Evolutionary conservation across 345 rosid species (phyloP).

Genomic region (Murraya paniculata): DNA sequence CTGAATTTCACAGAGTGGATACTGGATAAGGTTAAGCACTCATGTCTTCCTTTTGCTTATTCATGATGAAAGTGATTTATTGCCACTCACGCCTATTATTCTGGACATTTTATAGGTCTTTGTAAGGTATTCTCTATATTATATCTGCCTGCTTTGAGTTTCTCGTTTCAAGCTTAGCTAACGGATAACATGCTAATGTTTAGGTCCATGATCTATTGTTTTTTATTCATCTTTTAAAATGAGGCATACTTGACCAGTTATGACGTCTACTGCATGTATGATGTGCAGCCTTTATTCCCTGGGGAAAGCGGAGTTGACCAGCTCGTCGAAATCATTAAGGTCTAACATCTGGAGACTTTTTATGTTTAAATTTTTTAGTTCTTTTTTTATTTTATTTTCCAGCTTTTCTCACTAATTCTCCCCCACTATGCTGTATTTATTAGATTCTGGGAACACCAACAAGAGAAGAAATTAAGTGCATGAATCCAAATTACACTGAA

Average conservation of each 20-base stretch:
- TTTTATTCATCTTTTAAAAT: neutral
- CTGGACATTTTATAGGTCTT: neutral
- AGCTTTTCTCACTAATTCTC: neutral
- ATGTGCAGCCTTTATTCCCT: constrained; percentile 85
- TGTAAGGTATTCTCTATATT: neutral
- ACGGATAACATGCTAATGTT: neutral
- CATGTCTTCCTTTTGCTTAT: neutral
- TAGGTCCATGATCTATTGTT: neutral
- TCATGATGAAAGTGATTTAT: neutral
- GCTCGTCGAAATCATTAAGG: constrained; percentile 98
- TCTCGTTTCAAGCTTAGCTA: neutral
- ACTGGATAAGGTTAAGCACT: neutral
- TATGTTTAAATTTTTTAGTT: neutral
- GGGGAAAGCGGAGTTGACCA: constrained; percentile 98
- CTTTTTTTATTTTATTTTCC: neutral
- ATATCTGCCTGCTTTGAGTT: neutral
- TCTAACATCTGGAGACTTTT: constrained; percentile 15
- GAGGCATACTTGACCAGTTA: neutral
- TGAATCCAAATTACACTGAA: constrained; percentile 96
- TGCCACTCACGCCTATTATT: neutral
- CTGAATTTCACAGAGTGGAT: neutral
- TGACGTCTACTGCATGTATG: constrained; percentile 15
- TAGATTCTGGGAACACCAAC: constrained; percentile 96
- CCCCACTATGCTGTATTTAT: constrained; percentile 1
- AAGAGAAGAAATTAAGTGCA: constrained; percentile 95